These are phyloP conservation scores for Backusella luteola DNA, from an alignment of 192 early-diverging fungal species.

Conservation along the genomic window DNA sequence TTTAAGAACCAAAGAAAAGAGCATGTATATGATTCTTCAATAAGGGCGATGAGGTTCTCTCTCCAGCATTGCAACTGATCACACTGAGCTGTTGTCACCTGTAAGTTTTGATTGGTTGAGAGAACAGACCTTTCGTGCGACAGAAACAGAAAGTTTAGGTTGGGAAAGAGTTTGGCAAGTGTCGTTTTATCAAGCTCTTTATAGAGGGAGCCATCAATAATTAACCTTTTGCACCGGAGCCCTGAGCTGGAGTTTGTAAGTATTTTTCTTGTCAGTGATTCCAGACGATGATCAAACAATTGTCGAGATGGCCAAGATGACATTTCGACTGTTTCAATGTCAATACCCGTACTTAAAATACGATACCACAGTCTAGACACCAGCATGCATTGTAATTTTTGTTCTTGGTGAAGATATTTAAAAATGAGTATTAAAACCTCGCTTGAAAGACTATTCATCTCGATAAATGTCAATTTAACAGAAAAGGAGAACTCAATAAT, in stretches of 20 bases:
- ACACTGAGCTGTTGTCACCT: background rate
- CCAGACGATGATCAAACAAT: background rate
- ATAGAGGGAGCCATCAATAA: background rate
- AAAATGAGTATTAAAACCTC: background rate
- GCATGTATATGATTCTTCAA: constrained; percentile 5
- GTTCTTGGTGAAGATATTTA: background rate
- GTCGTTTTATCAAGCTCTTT: background rate
- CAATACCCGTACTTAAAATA: background rate
- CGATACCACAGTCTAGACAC: background rate
- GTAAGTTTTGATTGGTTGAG: background rate
- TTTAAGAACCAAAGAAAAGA: background rate
- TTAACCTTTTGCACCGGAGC: background rate
- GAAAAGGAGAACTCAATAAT: background rate
- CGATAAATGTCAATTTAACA: background rate
- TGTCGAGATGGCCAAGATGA: constrained; percentile 2
- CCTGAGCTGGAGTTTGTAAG: background rate
- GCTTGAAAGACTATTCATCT: background rate
- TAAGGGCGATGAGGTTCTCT: background rate
- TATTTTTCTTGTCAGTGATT: background rate
- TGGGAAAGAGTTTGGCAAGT: background rate
- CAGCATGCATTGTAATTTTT: background rate
- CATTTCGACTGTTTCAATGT: background rate
- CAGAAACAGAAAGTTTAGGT: background rate
- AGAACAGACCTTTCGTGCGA: background rate
- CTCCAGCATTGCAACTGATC: background rate